Conservation (phyloP, 1,284 basidiomycete species). For the Microbotryum saponariae region DNA sequence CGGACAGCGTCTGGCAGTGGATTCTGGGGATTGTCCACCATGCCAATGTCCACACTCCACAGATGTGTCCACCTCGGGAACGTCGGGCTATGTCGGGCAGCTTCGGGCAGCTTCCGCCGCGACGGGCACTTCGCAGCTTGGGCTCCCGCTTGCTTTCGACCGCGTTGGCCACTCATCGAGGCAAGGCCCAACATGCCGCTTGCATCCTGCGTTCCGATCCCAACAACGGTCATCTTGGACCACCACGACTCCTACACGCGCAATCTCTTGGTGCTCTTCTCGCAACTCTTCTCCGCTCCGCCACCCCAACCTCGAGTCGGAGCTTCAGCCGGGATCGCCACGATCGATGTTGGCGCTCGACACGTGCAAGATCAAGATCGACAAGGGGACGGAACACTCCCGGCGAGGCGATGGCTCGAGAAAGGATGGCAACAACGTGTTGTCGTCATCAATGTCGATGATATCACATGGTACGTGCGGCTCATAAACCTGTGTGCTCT, state of each 20-base stretch:
- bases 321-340: not conserved
- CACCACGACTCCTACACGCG: conserved; percentile 78
- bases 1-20: too few relatives aligned
- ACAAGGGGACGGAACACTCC: conserved; percentile 40
- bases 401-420: conserved; percentile 46
- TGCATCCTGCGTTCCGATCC: not conserved
- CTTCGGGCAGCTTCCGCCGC: too few relatives aligned
- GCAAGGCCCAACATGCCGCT: not conserved
- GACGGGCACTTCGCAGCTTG: too few relatives aligned
- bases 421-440: conserved; percentile 42
- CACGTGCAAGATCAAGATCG: not conserved
- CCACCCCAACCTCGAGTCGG: not conserved
- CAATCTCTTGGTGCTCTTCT: conserved; percentile 46
- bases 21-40: too few relatives aligned
- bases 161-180: not conserved
- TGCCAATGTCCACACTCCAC: too few relatives aligned
- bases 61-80: too few relatives aligned
- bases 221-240: conserved; percentile 58
- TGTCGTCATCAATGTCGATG: conserved; percentile 64
- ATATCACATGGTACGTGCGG: conserved; percentile 45
- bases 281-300: not conserved
- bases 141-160: too few relatives aligned
- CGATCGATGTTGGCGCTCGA: not conserved
- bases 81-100: too few relatives aligned
- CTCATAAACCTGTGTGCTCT: not conserved